These are phyloP conservation scores for Lactarius hengduanensis DNA, from an alignment of 768 basidiomycete species.

Conservation along the genomic window DNA sequence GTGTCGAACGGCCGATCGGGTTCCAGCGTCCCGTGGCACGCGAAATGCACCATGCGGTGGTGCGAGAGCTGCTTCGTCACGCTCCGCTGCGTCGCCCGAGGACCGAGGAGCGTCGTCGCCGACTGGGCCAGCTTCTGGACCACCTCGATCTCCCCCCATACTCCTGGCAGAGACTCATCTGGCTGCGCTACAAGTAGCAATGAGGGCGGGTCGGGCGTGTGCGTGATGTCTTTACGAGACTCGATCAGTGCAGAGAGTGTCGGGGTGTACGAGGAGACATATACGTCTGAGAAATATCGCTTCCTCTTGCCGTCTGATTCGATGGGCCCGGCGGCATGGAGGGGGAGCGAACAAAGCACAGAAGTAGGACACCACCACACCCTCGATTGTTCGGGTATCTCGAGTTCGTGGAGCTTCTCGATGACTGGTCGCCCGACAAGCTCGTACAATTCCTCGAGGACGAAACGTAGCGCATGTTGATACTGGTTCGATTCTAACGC, in stretches of 20 bases:
- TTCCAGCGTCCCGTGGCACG: constrained; percentile 20
- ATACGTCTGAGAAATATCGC: constrained; percentile 13
- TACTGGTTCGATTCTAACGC: neutral
- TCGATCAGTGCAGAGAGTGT: constrained; percentile 21
- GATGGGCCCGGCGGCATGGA: constrained; percentile 26
- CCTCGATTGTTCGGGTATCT: constrained; percentile 15
- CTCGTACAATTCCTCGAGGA: constrained; percentile 18
- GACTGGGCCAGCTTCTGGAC: neutral
- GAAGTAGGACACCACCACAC: constrained; percentile 29
- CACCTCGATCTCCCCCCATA: constrained; percentile 2
- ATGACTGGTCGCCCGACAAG: constrained; percentile 15
- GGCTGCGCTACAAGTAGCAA: constrained; percentile 13
- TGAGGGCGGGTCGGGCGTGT: neutral
- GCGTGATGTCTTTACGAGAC: neutral
- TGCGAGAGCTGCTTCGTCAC: too few relatives aligned
- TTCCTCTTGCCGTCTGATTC: neutral
- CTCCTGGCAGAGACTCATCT: constrained; percentile 6
- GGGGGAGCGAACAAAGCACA: constrained; percentile 21
- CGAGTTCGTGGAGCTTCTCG: constrained; percentile 1
- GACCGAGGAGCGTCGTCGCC: too few relatives aligned
- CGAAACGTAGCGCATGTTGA: constrained; percentile 1
- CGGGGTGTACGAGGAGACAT: constrained; percentile 24
- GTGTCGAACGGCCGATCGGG: constrained; percentile 10
- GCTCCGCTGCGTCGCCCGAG: too few relatives aligned
- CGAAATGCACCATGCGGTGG: constrained; percentile 14